Evolutionary conservation across 345 rosid species (phyloP), one percentile per base, ranked within the genome.

Genomic region (Draba incana): DNA sequence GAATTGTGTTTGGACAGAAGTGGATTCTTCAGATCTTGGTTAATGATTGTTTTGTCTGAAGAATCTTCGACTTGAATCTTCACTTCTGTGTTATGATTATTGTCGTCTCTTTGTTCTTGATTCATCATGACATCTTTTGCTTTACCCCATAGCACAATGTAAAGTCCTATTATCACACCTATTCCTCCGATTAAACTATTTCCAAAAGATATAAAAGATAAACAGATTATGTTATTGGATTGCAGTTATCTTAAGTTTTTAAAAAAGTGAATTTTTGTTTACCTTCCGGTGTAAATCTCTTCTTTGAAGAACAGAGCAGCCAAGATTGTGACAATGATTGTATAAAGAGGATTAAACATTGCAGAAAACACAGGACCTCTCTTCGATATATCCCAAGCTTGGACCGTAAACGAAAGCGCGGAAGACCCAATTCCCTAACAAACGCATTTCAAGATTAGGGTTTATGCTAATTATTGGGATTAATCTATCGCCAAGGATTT

Each of bases 281-380:
- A 87, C 92, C 92, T 74, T 69, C 92, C 89, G 1, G 53, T 70
- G 71, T 73, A 81, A 15, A 80, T 70, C 70, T 83, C 79, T 61
- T 90, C 92, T 3, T 84, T 77, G 5, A 81, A 74, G 73, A 85
- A 81, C 38, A 84, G 35, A 44, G 86, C 81, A 45, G 92, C 93
- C 37, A 77, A 64, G n/a, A 82, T 13, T 47, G 89, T 70, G n/a
- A 79, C 85, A 38, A 83, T 78, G 35, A 87, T 85, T 11, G 89
- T 85, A 71, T 82, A 61, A 0, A 87, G 71, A 44, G 93, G 92
- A 64, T 78, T 83, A 79, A 87, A 90, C 79, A 87, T 63, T 2
- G 91, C 85, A 62, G 82, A 71, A 77, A 81, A 89, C 46, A 89
- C 69, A 14, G 88, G 91, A 43, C 93, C 92, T 63, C 83, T 74